phyloP scores from a whole-genome alignment of 352 stramenopile genomes.

The Paralagenidium karlingii region DNA sequence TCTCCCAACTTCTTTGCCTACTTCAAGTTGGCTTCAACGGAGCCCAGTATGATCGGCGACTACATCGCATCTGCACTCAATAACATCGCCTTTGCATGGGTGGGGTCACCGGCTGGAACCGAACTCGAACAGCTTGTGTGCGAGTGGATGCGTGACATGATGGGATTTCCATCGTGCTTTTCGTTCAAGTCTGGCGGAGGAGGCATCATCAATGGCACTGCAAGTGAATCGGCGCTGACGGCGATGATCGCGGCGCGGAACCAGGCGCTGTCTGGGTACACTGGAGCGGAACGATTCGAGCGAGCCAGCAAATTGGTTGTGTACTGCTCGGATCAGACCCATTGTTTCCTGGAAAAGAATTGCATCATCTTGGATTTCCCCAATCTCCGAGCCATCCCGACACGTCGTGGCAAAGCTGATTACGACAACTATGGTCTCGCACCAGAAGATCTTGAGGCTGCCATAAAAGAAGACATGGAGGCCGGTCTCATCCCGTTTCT shows the following conservation, averaged over 20 bases:
- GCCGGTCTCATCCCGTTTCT: constrained; percentile 43
- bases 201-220: constrained; percentile 53
- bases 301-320: constrained; percentile 29
- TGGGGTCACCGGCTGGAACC: constrained; percentile 38
- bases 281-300: constrained; percentile 15
- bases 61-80: constrained; percentile 38
- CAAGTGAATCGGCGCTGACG: constrained; percentile 41
- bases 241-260: constrained; percentile 27
- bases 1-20: constrained; percentile 55
- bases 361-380: constrained; percentile 53
- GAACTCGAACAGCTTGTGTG: constrained; percentile 58
- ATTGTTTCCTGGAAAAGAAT: constrained; percentile 50
- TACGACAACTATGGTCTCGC: constrained; percentile 35
- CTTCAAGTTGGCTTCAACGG: constrained; percentile 33
- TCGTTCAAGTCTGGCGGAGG: constrained; percentile 33
- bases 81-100: constrained; percentile 53
- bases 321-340: constrained; percentile 62
- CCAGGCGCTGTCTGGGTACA: constrained; percentile 16
- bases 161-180: constrained; percentile 40
- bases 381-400: constrained; percentile 36
- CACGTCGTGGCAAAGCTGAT: constrained; percentile 24
- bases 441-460: constrained; percentile 23
- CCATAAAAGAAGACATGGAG: constrained; percentile 33
- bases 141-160: constrained; percentile 50
- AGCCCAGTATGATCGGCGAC: constrained; percentile 40